Conservation (phyloP, 1,139 yeast species). For the Yamadazyma dushanensis region DNA sequence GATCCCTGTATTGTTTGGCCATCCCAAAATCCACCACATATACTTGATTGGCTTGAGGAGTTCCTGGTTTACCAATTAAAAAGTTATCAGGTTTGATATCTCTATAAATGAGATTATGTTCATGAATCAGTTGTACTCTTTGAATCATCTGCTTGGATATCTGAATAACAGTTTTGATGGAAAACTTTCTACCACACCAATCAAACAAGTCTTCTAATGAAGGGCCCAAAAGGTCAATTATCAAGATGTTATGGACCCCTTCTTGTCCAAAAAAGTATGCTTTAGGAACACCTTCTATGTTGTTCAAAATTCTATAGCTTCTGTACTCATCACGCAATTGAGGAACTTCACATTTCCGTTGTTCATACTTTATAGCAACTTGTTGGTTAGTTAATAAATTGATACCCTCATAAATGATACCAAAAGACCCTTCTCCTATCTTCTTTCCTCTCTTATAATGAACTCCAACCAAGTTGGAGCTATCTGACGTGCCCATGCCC, state of each 20-base stretch:
- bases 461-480: constrained; percentile 49
- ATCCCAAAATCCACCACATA: constrained; percentile 57
- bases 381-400: constrained; percentile 77
- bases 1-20: constrained; percentile 69
- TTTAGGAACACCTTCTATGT: constrained; percentile 65
- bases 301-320: constrained; percentile 65
- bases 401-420: constrained; percentile 93
- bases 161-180: constrained; percentile 70
- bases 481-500: constrained; percentile 16
- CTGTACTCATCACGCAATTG: constrained; percentile 77
- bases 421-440: constrained; percentile 98
- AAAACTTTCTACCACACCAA: constrained; percentile 75
- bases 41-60: constrained; percentile 58
- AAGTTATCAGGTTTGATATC: constrained; percentile 81
- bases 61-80: constrained; percentile 66
- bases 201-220: constrained; percentile 77
- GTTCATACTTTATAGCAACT: constrained; percentile 79
- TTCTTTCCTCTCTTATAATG: constrained; percentile 96
- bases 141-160: constrained; percentile 75
- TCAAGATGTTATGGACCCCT: constrained; percentile 72
- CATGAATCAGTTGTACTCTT: constrained; percentile 65
- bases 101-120: constrained; percentile 68
- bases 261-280: constrained; percentile 83
- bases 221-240: constrained; percentile 74
- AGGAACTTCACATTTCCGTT: constrained; percentile 78